These are phyloP conservation scores for Fraxinus ornus DNA, from an alignment of 305 asterid species.

Conservation along the genomic window DNA sequence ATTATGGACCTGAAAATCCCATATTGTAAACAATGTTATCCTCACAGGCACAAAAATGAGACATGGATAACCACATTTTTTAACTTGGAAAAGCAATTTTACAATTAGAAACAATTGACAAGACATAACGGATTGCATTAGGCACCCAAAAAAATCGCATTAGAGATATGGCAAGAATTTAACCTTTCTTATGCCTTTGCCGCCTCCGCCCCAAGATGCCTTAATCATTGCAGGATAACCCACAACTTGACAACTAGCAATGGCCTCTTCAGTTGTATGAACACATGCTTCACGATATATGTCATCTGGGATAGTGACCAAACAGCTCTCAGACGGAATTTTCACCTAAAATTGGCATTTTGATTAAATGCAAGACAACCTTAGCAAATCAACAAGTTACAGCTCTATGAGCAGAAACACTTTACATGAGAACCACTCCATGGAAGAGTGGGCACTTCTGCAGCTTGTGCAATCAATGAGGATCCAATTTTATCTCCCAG, in stretches of 20 bases:
- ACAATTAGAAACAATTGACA: slow-evolving; percentile 8
- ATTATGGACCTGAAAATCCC: slow-evolving; percentile 68
- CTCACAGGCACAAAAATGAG: neutral
- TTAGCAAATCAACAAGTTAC: slow-evolving; percentile 7
- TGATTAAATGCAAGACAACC: slow-evolving; percentile 23
- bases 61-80: slow-evolving; percentile 2
- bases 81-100: slow-evolving; percentile 9
- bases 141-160: neutral
- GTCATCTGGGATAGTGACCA: slow-evolving; percentile 77
- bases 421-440: slow-evolving; percentile 99
- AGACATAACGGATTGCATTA: slow-evolving; percentile 1
- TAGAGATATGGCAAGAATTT: slow-evolving; percentile 26
- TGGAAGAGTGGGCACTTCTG: slow-evolving; percentile 96
- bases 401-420: slow-evolving; percentile 25
- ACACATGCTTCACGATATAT: slow-evolving; percentile 86
- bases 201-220: slow-evolving; percentile 99
- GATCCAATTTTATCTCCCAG: slow-evolving; percentile 98
- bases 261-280: slow-evolving; percentile 91
- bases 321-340: slow-evolving; percentile 70
- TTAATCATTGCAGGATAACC: slow-evolving; percentile 99
- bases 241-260: slow-evolving; percentile 92
- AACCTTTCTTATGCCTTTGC: slow-evolving; percentile 99
- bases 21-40: slow-evolving; percentile 21
- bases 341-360: slow-evolving; percentile 51
- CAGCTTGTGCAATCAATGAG: slow-evolving; percentile 96